Evolutionary conservation across 2,329 filamentous ascomycete genomes (phyloP).

Genomic region (Epichloe amarillans): DNA sequence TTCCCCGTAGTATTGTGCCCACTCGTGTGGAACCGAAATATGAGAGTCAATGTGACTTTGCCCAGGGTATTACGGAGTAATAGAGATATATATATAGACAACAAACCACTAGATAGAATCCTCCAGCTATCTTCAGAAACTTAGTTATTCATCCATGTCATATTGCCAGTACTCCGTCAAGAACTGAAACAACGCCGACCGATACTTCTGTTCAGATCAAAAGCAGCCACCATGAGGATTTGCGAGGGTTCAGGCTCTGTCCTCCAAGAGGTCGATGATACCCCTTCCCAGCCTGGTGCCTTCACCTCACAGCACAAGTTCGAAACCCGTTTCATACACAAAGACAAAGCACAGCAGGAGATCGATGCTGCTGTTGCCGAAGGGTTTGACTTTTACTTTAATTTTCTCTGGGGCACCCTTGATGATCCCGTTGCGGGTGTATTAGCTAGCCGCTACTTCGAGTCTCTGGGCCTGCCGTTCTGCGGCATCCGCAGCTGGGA

Average conservation of each 20-base stretch:
- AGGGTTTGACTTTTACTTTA: constrained; percentile 1
- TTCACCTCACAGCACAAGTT: constrained; percentile 1
- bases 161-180: too few relatives aligned
- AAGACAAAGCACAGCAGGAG: neutral
- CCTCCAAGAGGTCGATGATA: neutral
- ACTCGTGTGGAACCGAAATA: too few relatives aligned
- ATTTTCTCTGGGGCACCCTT: neutral
- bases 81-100: too few relatives aligned
- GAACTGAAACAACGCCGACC: too few relatives aligned
- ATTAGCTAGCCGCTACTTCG: neutral
- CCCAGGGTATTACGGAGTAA: too few relatives aligned
- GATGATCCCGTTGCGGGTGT: neutral
- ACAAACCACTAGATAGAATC: too few relatives aligned
- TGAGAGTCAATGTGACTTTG: too few relatives aligned
- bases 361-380: neutral
- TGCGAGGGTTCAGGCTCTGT: neutral
- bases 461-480: neutral
- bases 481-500: neutral
- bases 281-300: neutral
- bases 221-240: neutral
- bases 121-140: too few relatives aligned
- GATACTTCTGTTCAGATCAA: too few relatives aligned
- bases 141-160: too few relatives aligned
- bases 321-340: neutral
- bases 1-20: too few relatives aligned